Base-by-base conservation (phyloP, 2,329 filamentous ascomycete genomes). In the Cryphonectria carpinicola region DNA sequence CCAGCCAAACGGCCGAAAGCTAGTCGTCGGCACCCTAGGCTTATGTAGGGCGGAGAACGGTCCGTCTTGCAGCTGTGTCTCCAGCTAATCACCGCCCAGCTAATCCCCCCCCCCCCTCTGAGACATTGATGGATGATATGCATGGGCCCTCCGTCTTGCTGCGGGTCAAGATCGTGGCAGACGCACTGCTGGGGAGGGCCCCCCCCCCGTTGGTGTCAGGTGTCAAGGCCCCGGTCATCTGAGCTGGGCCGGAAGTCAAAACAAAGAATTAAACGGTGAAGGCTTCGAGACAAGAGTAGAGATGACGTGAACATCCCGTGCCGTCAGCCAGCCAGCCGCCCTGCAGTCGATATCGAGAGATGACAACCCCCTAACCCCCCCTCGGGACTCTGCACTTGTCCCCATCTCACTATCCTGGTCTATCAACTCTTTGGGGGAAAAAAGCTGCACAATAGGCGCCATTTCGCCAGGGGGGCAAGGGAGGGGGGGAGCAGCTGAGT, bases 1-100 rank as follows among this genome's bases (percentile, higher is more conserved):
- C 60, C 67, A 35, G 66, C 63, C 64, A 43, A 49, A 41, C 61
- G 66, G 69, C 69, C 58, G 52, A 70, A 56, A 66, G 66, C 64
- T 22, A 67, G 58, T 61, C 61, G 58, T 43, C 37, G 64, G 68
- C 67, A 65, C 39, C 60, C 68, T 32, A 41, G 67, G 58, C 54
- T 70, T 76, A 78, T 78, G 76, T 78, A 77, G 76, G 76, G 78
- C 79, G 78, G 78, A 79, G 79, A 79, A 78, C 78, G 79, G 79
- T 79, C 79, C 79, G 79, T 72, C 72, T 66, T 79, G 72, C 77
- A 77, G 79, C 77, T 76, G 78, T 76, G 71, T 74, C 68, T 69
- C 70, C 70, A 74, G 72, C 78, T 74, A 77, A 77, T 77, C 54
- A 72, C 56, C 60, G 66, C 66, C n/a, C 54, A 65, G 52, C 39